phyloP scores from a whole-genome alignment of 2,329 filamentous ascomycete genomes.

The Juglanconis juglandina region DNA sequence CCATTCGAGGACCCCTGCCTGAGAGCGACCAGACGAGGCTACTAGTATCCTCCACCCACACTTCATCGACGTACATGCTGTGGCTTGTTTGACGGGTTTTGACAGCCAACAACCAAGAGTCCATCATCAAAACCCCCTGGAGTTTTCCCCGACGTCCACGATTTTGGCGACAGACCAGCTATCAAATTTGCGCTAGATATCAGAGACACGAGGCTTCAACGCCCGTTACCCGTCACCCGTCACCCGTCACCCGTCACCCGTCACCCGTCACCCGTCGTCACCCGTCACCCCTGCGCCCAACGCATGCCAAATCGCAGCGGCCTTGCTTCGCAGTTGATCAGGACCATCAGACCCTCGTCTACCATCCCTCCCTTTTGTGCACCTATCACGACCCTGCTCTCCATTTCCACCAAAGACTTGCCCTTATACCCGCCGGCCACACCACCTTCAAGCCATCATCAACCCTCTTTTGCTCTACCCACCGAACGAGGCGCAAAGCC shows the following conservation, averaged over 20 bases:
- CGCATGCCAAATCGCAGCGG: not conserved
- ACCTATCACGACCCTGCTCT: not conserved
- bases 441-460: not conserved
- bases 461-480: not conserved
- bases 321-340: not conserved
- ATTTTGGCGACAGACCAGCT: not conserved
- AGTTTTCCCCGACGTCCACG: not conserved
- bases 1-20: no score
- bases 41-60: not conserved
- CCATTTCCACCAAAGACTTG: not conserved
- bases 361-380: not conserved
- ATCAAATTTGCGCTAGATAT: constrained; percentile 1
- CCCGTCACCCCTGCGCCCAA: constrained; percentile 7
- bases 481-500: constrained; percentile 3
- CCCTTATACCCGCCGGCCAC: not conserved
- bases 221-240: not conserved
- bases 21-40: not conserved
- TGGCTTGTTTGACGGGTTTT: constrained; percentile 11
- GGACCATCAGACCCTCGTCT: not conserved
- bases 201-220: constrained; percentile 8
- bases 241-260: not conserved
- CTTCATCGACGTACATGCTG: constrained; percentile 5
- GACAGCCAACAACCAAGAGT: constrained; percentile 3
- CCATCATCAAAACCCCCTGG: not conserved
- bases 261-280: not conserved